phyloP scores from a whole-genome alignment of 177 flowering plant species.

The Vitis hybrid region DNA sequence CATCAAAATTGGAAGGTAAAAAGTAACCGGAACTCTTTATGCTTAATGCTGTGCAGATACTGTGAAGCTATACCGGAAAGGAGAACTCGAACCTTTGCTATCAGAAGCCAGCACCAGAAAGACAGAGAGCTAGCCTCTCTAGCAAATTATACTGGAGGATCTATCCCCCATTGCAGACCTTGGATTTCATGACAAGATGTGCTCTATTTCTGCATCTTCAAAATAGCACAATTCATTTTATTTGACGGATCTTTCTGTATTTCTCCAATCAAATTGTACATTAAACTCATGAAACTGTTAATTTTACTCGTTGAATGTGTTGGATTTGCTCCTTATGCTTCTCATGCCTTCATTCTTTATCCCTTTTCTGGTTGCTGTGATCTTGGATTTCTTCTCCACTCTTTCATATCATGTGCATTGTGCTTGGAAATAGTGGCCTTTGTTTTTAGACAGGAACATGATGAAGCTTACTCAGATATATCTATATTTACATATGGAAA shows the following conservation, averaged over 20 bases:
- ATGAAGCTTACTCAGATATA: no score
- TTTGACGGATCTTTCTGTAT: background rate
- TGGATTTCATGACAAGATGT: background rate
- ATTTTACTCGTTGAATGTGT: background rate
- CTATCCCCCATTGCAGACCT: background rate
- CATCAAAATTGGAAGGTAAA: slow-evolving; percentile 4
- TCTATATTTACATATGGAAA: background rate
- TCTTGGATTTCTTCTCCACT: background rate
- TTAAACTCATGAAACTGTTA: background rate
- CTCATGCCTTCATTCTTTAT: background rate
- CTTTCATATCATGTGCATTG: background rate
- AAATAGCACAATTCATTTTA: background rate
- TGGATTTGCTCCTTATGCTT: background rate
- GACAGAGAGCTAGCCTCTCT: slow-evolving; percentile 31
- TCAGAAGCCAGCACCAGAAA: slow-evolving; percentile 51
- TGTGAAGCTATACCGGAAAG: slow-evolving; percentile 64
- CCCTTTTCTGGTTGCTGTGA: background rate
- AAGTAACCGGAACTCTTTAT: background rate
- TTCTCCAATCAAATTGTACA: slow-evolving; percentile 5
- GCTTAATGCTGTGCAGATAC: slow-evolving; percentile 56
- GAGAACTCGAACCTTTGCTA: slow-evolving; percentile 67
- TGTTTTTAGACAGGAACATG: background rate
- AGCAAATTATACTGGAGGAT: background rate
- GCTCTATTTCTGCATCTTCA: background rate
- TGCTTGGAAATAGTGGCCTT: background rate